phyloP scores from a whole-genome alignment of 176 grass and related monocot species.

The Oryza glumipatula region DNA sequence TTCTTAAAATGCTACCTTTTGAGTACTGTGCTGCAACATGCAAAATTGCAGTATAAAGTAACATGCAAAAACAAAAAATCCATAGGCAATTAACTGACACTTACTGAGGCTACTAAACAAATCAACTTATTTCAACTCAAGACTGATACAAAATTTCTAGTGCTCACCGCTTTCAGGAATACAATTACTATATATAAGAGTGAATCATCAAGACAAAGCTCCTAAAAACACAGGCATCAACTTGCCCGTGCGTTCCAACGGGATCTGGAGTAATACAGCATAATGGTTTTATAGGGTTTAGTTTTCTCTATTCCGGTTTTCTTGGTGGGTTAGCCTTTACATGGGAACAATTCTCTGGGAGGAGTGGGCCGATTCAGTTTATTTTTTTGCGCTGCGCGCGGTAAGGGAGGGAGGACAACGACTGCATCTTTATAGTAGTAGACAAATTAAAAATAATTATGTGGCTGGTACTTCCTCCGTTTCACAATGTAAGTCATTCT shows the following conservation, averaged over 20 bases:
- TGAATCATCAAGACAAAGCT: conserved; percentile 20
- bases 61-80: background rate
- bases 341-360: too few species aligned
- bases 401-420: too few species aligned
- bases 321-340: too few species aligned
- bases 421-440: too few species aligned
- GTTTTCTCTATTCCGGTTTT: too few species aligned
- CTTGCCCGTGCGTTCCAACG: background rate
- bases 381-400: too few species aligned
- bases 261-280: too few species aligned
- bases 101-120: conserved; percentile 5
- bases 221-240: background rate
- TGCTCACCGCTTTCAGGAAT: conserved; percentile 4
- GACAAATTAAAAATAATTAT: conserved; percentile 4
- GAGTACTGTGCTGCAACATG: conserved; percentile 9
- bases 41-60: conserved; percentile 10
- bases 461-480: background rate
- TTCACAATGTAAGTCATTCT: too few species aligned
- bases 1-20: conserved; percentile 8
- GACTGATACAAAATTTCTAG: conserved; percentile 11
- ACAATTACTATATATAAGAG: conserved; percentile 7
- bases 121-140: background rate
- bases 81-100: background rate
- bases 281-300: too few species aligned
- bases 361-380: too few species aligned